These are phyloP conservation scores for Pleurotus eryngii DNA, from an alignment of 768 basidiomycete genomes.

Conservation along the genomic window DNA sequence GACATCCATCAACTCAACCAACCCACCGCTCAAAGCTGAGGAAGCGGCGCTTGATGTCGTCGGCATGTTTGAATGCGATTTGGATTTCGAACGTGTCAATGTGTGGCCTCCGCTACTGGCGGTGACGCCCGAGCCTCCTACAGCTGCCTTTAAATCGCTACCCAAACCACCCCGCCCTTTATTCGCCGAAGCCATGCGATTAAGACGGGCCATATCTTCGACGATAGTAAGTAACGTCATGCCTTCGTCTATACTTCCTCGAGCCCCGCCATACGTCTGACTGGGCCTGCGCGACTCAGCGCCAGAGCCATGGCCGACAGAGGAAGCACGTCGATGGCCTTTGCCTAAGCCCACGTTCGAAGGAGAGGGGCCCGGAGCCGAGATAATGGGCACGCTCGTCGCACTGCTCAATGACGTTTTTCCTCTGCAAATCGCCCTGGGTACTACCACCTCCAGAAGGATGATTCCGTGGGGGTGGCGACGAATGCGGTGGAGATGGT, in stretches of 20 bases:
- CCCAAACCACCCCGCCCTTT: neutral
- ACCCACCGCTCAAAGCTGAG: slow-evolving; percentile 7
- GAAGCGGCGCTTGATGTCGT: no score
- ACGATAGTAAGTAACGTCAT: slow-evolving; percentile 67
- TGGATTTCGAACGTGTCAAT: no score
- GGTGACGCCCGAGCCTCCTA: neutral
- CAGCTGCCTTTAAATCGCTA: neutral
- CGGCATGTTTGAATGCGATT: no score
- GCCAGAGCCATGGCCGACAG: slow-evolving; percentile 10
- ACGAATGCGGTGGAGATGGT: no score
- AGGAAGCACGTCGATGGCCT: slow-evolving; percentile 3
- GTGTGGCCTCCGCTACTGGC: slow-evolving; percentile 17
- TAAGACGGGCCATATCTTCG: slow-evolving; percentile 50
- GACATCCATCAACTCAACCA: slow-evolving; percentile 32
- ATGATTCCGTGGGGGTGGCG: no score
- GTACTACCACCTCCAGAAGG: no score
- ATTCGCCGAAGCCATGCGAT: slow-evolving; percentile 16
- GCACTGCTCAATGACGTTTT: slow-evolving; percentile 28
- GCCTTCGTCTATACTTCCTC: slow-evolving; percentile 2
- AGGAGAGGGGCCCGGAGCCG: neutral
- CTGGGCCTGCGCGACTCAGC: neutral
- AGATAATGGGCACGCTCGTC: slow-evolving; percentile 22
- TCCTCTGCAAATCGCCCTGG: slow-evolving; percentile 19
- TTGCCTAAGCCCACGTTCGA: no score
- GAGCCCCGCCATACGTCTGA: no score